phyloP scores from a whole-genome alignment of 1,284 basidiomycete genomes.

The Cutaneotrichosporon sp. region DNA sequence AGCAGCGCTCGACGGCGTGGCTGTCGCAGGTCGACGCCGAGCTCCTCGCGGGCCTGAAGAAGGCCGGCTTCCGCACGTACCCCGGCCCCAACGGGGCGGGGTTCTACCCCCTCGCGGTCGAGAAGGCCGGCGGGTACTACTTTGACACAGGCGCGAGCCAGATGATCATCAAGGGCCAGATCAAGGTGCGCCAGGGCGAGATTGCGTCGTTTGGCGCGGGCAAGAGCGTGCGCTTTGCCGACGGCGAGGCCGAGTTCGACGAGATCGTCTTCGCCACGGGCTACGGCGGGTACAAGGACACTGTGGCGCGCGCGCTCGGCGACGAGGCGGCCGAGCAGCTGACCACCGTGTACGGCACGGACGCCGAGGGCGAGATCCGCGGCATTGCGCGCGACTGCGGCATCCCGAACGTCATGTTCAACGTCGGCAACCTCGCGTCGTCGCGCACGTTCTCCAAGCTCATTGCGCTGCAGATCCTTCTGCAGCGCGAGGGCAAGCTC shows the following conservation, averaged over 20 bases:
- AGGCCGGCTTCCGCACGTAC: constrained; percentile 64
- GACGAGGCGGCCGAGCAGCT: constrained; percentile 58
- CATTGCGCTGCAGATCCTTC: constrained; percentile 65
- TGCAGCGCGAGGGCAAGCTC: constrained; percentile 60
- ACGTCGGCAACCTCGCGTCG: constrained; percentile 59
- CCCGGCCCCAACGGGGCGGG: constrained; percentile 59
- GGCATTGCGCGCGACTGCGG: constrained; percentile 60
- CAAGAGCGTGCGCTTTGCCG: constrained; percentile 63
- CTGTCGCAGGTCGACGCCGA: constrained; percentile 62
- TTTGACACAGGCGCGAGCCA: constrained; percentile 63
- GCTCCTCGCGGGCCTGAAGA: constrained; percentile 60
- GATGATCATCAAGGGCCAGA: constrained; percentile 67
- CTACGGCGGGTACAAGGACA: constrained; percentile 53
- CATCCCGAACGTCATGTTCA: constrained; percentile 45
- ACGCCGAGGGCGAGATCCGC: constrained; percentile 63
- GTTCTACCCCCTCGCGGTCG: constrained; percentile 50
- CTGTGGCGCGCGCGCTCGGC: constrained; percentile 57
- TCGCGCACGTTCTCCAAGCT: constrained; percentile 63
- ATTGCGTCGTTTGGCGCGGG: constrained; percentile 57
- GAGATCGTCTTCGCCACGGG: constrained; percentile 70
- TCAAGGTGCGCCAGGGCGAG: constrained; percentile 70
- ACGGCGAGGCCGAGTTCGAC: constrained; percentile 68
- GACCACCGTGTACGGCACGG: constrained; percentile 61
- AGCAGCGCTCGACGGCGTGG: constrained; percentile 53
- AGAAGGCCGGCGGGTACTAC: constrained; percentile 54